Conservation (phyloP, 1,284 basidiomycete species). For the Sporisorium scitamineum region DNA sequence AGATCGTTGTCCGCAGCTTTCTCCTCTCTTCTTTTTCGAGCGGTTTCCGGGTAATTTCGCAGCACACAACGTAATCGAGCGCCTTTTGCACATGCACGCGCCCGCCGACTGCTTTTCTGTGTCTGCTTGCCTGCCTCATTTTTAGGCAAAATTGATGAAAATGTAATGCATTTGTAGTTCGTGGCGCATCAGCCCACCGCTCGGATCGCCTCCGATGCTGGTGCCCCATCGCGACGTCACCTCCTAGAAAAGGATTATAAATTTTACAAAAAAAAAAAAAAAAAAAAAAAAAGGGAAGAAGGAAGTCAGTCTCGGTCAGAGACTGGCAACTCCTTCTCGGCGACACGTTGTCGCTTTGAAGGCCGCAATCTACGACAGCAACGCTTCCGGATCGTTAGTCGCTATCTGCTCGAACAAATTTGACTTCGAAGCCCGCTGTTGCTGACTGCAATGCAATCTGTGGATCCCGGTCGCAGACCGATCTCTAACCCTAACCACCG, state of each 20-base stretch:
- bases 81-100: neutral
- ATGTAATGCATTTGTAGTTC: neutral
- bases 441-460: neutral
- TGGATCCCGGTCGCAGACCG: neutral
- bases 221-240: constrained; percentile 33
- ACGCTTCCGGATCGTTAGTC: too few relatives aligned
- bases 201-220: constrained; percentile 22
- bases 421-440: too few relatives aligned
- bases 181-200: neutral
- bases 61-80: constrained; percentile 11
- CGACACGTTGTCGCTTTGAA: neutral
- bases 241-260: neutral
- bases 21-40: neutral
- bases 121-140: neutral
- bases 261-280: neutral
- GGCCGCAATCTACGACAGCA: too few relatives aligned
- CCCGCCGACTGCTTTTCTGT: neutral
- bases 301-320: neutral
- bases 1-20: constrained; percentile 23
- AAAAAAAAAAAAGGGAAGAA: neutral
- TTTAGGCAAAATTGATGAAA: neutral
- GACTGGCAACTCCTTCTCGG: neutral
- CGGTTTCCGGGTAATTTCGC: neutral
- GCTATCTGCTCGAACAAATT: too few relatives aligned
- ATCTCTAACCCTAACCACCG: neutral